These are phyloP conservation scores for Leucogyrophana mollusca DNA, from an alignment of 768 basidiomycete species.

Conservation along the genomic window DNA sequence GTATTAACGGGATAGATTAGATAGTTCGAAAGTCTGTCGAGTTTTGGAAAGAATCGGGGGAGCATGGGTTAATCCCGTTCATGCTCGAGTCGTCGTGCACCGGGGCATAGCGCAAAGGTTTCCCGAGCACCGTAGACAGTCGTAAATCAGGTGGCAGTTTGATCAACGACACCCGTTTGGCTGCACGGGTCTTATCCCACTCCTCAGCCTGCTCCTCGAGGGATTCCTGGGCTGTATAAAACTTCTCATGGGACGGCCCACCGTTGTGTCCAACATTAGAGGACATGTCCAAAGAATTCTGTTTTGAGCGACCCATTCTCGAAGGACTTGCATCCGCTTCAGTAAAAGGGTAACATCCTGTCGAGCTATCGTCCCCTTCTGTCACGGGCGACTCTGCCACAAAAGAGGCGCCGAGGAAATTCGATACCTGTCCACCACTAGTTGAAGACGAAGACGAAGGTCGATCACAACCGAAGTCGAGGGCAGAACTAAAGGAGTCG, in stretches of 20 bases:
- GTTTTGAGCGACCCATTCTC: constrained; percentile 15
- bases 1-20: too few species aligned
- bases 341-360: constrained; percentile 28
- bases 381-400: constrained; percentile 37
- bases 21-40: too few species aligned
- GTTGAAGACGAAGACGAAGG: constrained; percentile 33
- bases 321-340: constrained; percentile 23
- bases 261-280: constrained; percentile 4
- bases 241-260: constrained; percentile 40
- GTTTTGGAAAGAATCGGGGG: too few species aligned
- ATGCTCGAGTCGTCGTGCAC: too few species aligned
- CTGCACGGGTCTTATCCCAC: constrained; percentile 83
- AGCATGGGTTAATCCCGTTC: too few species aligned
- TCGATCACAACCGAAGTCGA: constrained; percentile 55
- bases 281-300: constrained; percentile 5
- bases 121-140: constrained; percentile 20
- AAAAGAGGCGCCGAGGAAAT: constrained; percentile 27
- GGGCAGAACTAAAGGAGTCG: constrained; percentile 69
- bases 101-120: constrained; percentile 6
- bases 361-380: constrained; percentile 27
- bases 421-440: constrained; percentile 2
- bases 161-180: constrained; percentile 82
- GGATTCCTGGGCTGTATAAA: constrained; percentile 44
- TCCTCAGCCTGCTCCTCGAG: constrained; percentile 78
- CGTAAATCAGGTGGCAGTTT: constrained; percentile 60